A percentile compares a stretch with the other conserved stretches of the same genome.
These are phyloP conservation scores for Termitomyces heimii DNA, from an alignment of 768 basidiomycete genomes.

Conservation along the genomic window DNA sequence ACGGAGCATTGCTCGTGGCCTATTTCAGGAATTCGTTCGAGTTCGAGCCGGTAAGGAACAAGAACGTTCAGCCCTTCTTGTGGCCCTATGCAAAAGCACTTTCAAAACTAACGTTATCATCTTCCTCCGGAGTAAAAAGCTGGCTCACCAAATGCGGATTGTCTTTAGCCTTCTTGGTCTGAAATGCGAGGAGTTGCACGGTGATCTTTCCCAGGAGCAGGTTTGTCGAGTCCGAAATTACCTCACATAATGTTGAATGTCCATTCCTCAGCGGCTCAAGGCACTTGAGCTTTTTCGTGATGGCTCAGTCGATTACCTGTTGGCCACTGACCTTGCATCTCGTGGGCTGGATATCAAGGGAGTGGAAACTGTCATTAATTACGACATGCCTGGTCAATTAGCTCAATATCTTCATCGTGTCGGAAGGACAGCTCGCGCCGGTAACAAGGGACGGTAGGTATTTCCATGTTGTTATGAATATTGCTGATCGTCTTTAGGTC, in stretches of 20 bases:
- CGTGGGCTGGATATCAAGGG: constrained; percentile 97
- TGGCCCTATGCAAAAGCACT: constrained; percentile 80
- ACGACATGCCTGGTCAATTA: constrained; percentile 94
- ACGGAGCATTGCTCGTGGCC: constrained; percentile 74
- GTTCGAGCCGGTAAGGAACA: constrained; percentile 76
- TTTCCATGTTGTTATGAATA: constrained; percentile 20
- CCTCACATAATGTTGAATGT: background rate
- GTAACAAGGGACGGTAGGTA: constrained; percentile 76
- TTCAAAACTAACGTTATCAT: constrained; percentile 84
- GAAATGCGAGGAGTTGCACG: constrained; percentile 90
- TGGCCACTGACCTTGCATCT: constrained; percentile 95
- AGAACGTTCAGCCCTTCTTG: constrained; percentile 72
- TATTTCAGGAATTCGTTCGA: constrained; percentile 93
- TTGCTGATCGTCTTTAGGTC: constrained; percentile 44
- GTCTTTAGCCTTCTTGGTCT: constrained; percentile 86
- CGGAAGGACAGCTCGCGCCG: constrained; percentile 95
- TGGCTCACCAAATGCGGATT: constrained; percentile 95
- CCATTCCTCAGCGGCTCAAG: constrained; percentile 60
- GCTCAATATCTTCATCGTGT: constrained; percentile 96
- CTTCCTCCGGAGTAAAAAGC: constrained; percentile 94
- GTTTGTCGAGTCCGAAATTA: constrained; percentile 29
- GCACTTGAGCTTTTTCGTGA: constrained; percentile 86
- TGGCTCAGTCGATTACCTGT: constrained; percentile 81
- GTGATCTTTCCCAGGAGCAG: constrained; percentile 95
- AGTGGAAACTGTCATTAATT: constrained; percentile 96